Evolutionary conservation across 805 yeast genomes (phyloP).

Genomic region (Hanseniaspora hatyaiensis): DNA sequence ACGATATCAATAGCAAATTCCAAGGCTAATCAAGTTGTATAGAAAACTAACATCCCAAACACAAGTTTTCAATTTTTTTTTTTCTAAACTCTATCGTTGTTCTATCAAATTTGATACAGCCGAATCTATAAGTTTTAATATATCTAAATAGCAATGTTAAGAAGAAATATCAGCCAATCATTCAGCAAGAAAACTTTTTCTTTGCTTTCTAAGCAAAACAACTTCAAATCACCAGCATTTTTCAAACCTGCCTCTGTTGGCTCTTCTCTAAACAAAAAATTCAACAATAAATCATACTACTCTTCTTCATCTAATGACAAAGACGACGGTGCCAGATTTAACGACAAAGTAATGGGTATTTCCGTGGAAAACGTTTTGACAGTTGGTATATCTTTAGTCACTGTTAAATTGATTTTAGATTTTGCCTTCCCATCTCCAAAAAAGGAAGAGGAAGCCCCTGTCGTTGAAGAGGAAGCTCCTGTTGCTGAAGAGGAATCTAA

Average conservation of each 20-base stretch:
- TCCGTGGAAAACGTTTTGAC: conserved; percentile 1
- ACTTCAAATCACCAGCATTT: neutral
- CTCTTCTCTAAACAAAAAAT: no score
- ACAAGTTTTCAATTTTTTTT: neutral
- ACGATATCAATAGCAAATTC: no score
- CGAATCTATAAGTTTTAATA: no score
- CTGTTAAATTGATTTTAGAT: conserved; percentile 1
- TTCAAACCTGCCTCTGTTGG: no score
- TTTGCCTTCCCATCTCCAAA: neutral
- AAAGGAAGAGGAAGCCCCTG: neutral
- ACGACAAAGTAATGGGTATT: neutral
- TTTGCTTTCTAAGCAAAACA: neutral
- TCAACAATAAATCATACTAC: no score
- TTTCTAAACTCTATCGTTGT: neutral
- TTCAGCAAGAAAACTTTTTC: conserved; percentile 2
- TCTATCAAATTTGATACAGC: no score
- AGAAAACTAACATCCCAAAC: no score
- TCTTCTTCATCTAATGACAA: neutral
- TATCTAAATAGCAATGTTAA: conserved; percentile 1
- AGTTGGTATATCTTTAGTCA: conserved; percentile 3
- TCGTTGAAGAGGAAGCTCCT: neutral
- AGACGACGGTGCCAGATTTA: neutral
- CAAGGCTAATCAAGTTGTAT: no score
- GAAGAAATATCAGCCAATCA: neutral
- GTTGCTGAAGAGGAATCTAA: conserved; percentile 10